Evolutionary conservation across 352 stramenopile genomes (phyloP).

Genomic region (Detonula confervacea): DNA sequence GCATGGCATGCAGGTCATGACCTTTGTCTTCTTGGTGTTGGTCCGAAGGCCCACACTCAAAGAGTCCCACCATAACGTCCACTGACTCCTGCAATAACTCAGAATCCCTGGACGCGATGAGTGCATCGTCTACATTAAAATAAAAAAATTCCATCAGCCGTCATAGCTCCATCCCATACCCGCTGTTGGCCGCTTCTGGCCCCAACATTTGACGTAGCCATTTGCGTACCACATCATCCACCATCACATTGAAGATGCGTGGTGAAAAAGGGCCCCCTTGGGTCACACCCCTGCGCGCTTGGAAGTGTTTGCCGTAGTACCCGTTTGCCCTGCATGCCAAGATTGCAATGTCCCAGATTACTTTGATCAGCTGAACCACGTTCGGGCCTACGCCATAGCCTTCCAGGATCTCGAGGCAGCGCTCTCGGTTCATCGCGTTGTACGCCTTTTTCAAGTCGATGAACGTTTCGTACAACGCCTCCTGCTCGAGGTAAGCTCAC

Average conservation of each 20-base stretch:
- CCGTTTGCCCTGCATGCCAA: not conserved
- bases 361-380: not conserved
- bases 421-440: not conserved
- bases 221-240: constrained; percentile 1
- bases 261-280: constrained; percentile 18
- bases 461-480: not conserved
- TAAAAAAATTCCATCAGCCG: not conserved
- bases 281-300: constrained; percentile 6
- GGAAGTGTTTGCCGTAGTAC: not conserved
- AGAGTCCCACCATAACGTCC: not conserved
- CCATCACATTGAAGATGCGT: constrained; percentile 22
- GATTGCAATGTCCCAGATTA: not conserved
- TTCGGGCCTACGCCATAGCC: constrained; percentile 12
- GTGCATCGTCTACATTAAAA: constrained; percentile 15
- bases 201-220: constrained; percentile 1
- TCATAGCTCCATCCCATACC: not conserved
- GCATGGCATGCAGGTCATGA: constrained; percentile 5
- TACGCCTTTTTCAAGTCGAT: not conserved
- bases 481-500: not conserved
- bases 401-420: not conserved
- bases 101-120: not conserved
- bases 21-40: constrained; percentile 26
- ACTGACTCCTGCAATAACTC: not conserved
- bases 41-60: constrained; percentile 8
- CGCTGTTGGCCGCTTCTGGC: not conserved